Evolutionary conservation across 768 basidiomycete genomes (phyloP).

Genomic region (Russula sp.): DNA sequence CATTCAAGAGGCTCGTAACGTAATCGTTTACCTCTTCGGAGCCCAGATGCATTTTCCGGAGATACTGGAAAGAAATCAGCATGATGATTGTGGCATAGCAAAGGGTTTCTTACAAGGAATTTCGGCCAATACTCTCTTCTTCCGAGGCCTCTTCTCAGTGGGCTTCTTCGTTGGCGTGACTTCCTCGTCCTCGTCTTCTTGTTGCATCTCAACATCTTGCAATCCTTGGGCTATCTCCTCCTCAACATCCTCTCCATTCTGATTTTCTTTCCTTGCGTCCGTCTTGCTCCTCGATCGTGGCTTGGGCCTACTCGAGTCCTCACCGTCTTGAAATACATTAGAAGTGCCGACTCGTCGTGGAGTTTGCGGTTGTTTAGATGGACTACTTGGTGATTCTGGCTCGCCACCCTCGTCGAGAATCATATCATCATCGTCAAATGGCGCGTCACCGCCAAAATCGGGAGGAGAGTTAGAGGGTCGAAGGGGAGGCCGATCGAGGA

Average conservation of each 20-base stretch:
- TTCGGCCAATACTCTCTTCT: conserved; percentile 18
- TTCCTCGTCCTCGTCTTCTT: conserved; percentile 36
- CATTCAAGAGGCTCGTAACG: conserved; percentile 76
- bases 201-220: conserved; percentile 32
- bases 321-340: conserved; percentile 4
- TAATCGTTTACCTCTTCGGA: conserved; percentile 69
- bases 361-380: not conserved
- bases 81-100: not conserved
- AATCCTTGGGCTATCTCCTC: conserved; percentile 45
- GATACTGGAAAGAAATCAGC: conserved; percentile 29
- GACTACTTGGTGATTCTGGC: not conserved
- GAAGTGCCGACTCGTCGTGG: conserved; percentile 12
- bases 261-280: conserved; percentile 34
- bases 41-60: conserved; percentile 42
- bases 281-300: conserved; percentile 42
- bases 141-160: conserved; percentile 10
- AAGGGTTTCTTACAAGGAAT: conserved; percentile 9
- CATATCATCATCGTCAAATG: conserved; percentile 29
- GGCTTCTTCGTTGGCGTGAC: conserved; percentile 31
- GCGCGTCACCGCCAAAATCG: conserved; percentile 28
- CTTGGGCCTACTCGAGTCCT: not conserved
- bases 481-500: conserved; percentile 29
- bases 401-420: conserved; percentile 34
- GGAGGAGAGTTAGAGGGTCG: conserved; percentile 26
- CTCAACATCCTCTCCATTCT: conserved; percentile 35